Evolutionary conservation across 1,284 basidiomycete genomes (phyloP).

Genomic region (Apiotrichum porosum): DNA sequence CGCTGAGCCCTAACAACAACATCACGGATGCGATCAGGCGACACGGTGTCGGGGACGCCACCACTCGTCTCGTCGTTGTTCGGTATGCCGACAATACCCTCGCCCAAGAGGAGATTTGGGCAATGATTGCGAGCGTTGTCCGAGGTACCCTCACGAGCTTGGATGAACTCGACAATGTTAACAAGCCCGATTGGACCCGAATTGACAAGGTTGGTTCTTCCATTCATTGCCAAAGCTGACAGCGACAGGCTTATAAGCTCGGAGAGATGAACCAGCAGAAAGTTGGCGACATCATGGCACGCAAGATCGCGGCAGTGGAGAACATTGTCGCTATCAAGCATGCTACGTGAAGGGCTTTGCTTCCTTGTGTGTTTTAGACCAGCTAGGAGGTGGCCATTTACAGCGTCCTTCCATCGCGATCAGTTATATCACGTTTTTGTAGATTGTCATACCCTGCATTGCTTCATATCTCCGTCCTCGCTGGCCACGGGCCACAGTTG

Average conservation of each 20-base stretch:
- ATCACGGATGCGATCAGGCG: conserved; percentile 79
- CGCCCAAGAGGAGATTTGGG: conserved; percentile 45
- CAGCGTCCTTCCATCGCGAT: no score
- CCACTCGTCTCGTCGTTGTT: conserved; percentile 67
- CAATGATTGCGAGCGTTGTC: conserved; percentile 57
- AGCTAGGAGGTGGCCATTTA: no score
- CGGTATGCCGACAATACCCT: conserved; percentile 52
- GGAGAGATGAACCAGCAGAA: conserved; percentile 51
- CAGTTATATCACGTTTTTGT: no score
- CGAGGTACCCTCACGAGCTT: conserved; percentile 22
- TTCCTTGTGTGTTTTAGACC: no score
- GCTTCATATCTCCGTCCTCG: no score
- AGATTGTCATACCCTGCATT: no score
- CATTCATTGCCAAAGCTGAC: no score
- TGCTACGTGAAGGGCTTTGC: conserved; percentile 54
- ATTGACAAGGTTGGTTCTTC: conserved; percentile 75
- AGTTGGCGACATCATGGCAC: conserved; percentile 39
- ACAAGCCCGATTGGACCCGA: conserved; percentile 55
- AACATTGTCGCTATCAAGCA: conserved; percentile 77
- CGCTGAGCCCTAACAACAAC: conserved; percentile 77
- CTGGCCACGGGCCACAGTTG: no score
- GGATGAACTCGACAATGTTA: conserved; percentile 4
- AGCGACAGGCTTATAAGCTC: conserved; percentile 68
- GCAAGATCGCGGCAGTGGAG: conserved; percentile 63
- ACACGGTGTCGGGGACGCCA: conserved; percentile 70